phyloP scores from a whole-genome alignment of 176 grass and related monocot genomes.

The Carex kokanica region DNA sequence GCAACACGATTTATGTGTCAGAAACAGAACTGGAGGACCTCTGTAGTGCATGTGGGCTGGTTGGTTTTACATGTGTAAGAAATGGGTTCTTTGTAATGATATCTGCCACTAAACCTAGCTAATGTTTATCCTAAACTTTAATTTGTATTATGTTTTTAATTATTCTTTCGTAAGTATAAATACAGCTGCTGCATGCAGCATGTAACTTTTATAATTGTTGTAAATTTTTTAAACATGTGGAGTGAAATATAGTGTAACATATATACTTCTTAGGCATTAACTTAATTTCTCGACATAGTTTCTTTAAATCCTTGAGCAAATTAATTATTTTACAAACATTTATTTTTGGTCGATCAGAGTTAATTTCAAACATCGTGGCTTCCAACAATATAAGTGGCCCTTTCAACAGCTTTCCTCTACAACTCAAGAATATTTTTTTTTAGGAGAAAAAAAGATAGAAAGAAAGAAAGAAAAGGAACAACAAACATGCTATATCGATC shows the following conservation, averaged over 20 bases:
- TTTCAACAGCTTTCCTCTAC: neutral
- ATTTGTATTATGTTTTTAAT: neutral
- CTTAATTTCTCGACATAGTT: neutral
- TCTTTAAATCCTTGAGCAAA: neutral
- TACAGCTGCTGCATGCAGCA: neutral
- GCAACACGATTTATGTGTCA: slow-evolving; percentile 64
- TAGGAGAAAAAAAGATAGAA: neutral
- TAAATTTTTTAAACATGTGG: neutral
- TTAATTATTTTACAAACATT: neutral
- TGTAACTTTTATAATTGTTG: neutral
- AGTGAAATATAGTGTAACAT: neutral
- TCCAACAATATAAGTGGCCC: neutral
- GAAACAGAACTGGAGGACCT: slow-evolving; percentile 75
- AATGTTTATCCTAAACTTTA: neutral
- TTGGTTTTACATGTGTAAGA: slow-evolving; percentile 63
- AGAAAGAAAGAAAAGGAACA: neutral
- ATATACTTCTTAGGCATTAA: neutral
- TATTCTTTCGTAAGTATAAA: neutral
- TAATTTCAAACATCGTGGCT: neutral
- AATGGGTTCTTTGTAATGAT: slow-evolving; percentile 80
- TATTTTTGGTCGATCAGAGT: neutral
- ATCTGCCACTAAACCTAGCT: slow-evolving; percentile 59
- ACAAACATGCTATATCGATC: neutral
- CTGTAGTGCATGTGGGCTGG: slow-evolving; percentile 70
- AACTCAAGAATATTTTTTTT: neutral